Evolutionary conservation across 495 filamentous ascomycete genomes (phyloP), one percentile per base, ranked within the genome.

Genomic region (Apiosordaria backusii): DNA sequence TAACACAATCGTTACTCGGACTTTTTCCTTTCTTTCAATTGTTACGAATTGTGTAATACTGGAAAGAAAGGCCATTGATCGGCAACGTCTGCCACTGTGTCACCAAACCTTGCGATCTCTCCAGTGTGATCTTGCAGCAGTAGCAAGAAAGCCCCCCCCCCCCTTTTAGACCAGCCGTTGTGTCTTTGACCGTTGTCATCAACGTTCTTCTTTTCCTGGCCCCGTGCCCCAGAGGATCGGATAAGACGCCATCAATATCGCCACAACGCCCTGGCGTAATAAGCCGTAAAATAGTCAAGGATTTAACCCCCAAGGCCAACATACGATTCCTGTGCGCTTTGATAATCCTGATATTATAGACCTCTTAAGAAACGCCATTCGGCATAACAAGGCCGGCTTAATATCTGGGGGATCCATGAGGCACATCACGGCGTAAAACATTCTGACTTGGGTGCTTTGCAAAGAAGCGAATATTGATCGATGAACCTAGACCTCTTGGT

Each of bases 81-180:
- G 57, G 24, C 57, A 24, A 25, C 22, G 21, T 27, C 25, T 23
- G 22, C 22, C 22, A 18, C 26, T 24, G 57, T 25, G 24, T 25
- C 25, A 59, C 25, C 16, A 18, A 59, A 10, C 4, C 21, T 23
- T 23, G 52, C 19, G 52, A 55, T 55, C 52, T 19, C 16, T 24
- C 19, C 27, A 35, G n/a, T 16, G 59, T 61, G 59, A 61, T 61
- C 59, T 61, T 61, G 59, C 59, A 61, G 59, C 59, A 22, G 26
- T 7, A 19, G 24, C 4, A 21, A 16, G 50, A 53, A n/a, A 45
- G 35, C 16, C 16, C 9, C 5, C 16, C 16, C 35, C 35, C 35
- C 6, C 16, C 35, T n/a, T n/a, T n/a, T n/a, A n/a, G n/a, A n/a
- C n/a, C n/a, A n/a, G 52, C 22, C 52, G 52, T 55, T 55, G n/a